Evolutionary conservation across 352 stramenopile species (phyloP).

Genomic region (Phytophthora foliorum): DNA sequence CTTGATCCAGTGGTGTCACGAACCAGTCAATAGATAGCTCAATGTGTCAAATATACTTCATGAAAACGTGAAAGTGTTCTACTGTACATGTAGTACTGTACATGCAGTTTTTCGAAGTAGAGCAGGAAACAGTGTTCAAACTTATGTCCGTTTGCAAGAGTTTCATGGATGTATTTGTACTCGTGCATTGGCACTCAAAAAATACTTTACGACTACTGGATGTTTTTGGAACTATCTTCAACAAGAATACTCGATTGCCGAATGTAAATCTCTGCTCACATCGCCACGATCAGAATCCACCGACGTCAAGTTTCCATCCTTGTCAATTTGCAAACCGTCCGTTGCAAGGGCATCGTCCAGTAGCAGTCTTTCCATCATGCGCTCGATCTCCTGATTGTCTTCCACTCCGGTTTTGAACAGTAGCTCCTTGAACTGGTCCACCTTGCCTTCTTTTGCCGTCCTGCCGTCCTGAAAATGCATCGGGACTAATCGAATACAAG

Average conservation of each 20-base stretch:
- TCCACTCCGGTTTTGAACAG: conserved; percentile 32
- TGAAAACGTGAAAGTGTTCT: too few species aligned
- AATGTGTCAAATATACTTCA: too few species aligned
- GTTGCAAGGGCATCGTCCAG: conserved; percentile 31
- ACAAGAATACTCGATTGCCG: too few species aligned
- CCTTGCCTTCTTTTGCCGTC: conserved; percentile 2
- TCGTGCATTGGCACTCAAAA: too few species aligned
- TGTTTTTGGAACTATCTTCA: too few species aligned
- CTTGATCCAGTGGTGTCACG: neutral
- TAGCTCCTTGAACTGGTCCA: conserved; percentile 37
- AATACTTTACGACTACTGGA: too few species aligned
- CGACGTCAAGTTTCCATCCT: conserved; percentile 14
- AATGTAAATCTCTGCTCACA: neutral
- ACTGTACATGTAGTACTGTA: too few species aligned
- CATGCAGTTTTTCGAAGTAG: too few species aligned
- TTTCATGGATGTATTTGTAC: too few species aligned
- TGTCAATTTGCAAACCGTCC: conserved; percentile 21
- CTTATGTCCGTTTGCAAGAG: too few species aligned
- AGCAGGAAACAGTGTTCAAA: too few species aligned
- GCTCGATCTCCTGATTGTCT: conserved; percentile 28
- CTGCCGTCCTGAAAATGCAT: conserved; percentile 31
- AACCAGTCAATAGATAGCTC: neutral
- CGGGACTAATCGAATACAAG: conserved; percentile 18
- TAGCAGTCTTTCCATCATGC: conserved; percentile 34
- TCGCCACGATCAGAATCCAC: neutral